Evolutionary conservation across 352 stramenopile genomes (phyloP).

Genomic region (Phytophthora chlamydospora): DNA sequence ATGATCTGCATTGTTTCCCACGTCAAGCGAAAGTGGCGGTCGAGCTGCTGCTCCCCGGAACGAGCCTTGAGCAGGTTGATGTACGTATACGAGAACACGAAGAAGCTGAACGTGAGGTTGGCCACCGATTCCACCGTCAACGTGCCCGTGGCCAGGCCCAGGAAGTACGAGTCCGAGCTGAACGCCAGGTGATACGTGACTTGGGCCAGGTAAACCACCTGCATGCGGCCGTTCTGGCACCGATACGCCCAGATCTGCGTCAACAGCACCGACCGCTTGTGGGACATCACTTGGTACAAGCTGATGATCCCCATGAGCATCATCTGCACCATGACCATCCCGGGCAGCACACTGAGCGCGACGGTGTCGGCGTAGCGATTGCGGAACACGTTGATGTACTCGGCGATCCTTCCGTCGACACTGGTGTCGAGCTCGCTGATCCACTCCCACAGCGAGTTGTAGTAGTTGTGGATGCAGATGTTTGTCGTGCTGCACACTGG

Average conservation of each 20-base stretch:
- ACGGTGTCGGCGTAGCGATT: conserved; percentile 19
- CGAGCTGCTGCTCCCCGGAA: conserved; percentile 20
- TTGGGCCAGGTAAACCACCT: conserved; percentile 10
- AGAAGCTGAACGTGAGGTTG: conserved; percentile 23
- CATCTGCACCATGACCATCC: conserved; percentile 24
- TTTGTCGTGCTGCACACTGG: conserved; percentile 7
- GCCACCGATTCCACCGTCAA: conserved; percentile 17
- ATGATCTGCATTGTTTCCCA: conserved; percentile 20
- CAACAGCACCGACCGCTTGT: conserved; percentile 27
- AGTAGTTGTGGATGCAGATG: conserved; percentile 20
- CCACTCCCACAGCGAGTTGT: conserved; percentile 14
- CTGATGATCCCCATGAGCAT: conserved; percentile 27
- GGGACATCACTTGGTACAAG: conserved; percentile 24
- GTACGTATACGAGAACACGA: conserved; percentile 21
- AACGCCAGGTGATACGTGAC: conserved; percentile 11
- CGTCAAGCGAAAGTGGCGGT: conserved; percentile 17
- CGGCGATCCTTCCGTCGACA: background rate
- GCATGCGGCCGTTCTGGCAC: conserved; percentile 9
- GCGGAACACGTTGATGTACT: conserved; percentile 21
- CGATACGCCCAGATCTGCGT: conserved; percentile 29
- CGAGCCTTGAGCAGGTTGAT: conserved; percentile 17
- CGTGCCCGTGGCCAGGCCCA: conserved; percentile 20
- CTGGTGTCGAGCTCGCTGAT: conserved; percentile 3
- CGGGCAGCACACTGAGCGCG: conserved; percentile 19
- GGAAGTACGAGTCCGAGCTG: conserved; percentile 12